Evolutionary conservation across 768 basidiomycete genomes (phyloP), one percentile per base, ranked within the genome.

Genomic region (Pilatotrama ljubarskyi): DNA sequence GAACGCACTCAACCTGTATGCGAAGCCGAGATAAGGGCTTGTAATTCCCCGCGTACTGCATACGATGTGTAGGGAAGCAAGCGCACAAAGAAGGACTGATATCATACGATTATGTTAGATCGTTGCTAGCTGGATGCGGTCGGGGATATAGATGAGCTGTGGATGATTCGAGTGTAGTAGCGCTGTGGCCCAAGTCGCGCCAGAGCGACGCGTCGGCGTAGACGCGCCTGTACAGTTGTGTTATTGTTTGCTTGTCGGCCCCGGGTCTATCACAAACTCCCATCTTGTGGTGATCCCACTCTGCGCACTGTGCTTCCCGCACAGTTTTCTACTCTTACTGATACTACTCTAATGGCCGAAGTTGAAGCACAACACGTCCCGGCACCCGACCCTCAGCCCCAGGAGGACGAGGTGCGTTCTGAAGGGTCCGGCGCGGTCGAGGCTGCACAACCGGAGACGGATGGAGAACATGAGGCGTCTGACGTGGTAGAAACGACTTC

Each of bases 1-100:
- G 66, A 84, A 88, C 62, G 90, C 83, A 5, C 74, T 93, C 65
- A 93, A 93, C 69, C 64, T 92, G 70, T 82, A 83, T 64, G 83
- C 84, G 15, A 54, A 65, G 42, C 51, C 61, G 47, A 17, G 24
- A 6, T 53, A 18, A 37, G 55, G n/a, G 20, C 38, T 25, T 36
- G n/a, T 10, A 10, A 15, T 35, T 15, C 8, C 15, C 10, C 10
- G 44, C 24, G 24, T 24, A 46, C 10, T 43, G 20, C 46, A 55
- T 46, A 20, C 35, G 18, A 49, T 9, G 10, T 35, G 29, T 35
- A 36, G 14, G 29, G 22, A 47, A 11, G 29, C 29, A 32, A 10
- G 5, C 10, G 29, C 29, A 32, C 5, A 10, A 4, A 32, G 29
- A 32, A 32, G 10, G 29, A n/a, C n/a, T 32, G 10, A 10, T 32